Evolutionary conservation across 2,329 filamentous ascomycete genomes (phyloP).

Genomic region (Geosmithia flava): DNA sequence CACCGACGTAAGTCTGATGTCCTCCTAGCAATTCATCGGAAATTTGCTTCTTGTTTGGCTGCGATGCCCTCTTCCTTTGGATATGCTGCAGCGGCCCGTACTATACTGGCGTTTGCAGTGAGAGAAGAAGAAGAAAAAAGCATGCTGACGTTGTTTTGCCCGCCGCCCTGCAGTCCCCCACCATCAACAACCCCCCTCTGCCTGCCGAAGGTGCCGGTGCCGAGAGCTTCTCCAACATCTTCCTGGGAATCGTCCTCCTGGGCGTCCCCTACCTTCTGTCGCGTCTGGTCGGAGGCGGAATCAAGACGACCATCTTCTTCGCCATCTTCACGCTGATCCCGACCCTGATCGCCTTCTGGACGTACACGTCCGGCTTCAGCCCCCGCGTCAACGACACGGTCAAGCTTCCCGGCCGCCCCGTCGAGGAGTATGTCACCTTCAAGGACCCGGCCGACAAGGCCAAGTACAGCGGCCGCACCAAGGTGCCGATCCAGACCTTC

Average conservation of each 20-base stretch:
- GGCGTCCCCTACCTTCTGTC: constrained; percentile 68
- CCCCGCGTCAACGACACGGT: constrained; percentile 90
- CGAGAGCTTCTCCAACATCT: constrained; percentile 77
- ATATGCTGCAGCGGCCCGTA: no score
- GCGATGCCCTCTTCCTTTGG: no score
- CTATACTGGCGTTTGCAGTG: no score
- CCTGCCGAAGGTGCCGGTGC: constrained; percentile 77
- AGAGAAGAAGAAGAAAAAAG: no score
- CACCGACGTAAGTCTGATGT: constrained; percentile 24
- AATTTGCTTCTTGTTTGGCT: no score
- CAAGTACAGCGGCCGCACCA: constrained; percentile 67
- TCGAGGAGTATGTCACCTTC: constrained; percentile 85
- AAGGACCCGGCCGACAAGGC: constrained; percentile 45
- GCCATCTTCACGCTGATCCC: constrained; percentile 66
- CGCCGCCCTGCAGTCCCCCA: constrained; percentile 23
- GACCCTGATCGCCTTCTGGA: constrained; percentile 74
- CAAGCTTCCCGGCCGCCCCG: constrained; percentile 69
- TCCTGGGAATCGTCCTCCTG: constrained; percentile 58
- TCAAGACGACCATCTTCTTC: constrained; percentile 84
- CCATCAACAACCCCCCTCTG: constrained; percentile 89
- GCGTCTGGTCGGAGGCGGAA: constrained; percentile 75
- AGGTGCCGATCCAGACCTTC: constrained; percentile 87
- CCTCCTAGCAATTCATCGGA: background rate
- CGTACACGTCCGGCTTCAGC: constrained; percentile 64
- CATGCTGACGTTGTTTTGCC: background rate